Evolutionary conservation across 768 basidiomycete species (phyloP), one percentile per base, ranked within the genome.

Genomic region (Lentinula sp.): DNA sequence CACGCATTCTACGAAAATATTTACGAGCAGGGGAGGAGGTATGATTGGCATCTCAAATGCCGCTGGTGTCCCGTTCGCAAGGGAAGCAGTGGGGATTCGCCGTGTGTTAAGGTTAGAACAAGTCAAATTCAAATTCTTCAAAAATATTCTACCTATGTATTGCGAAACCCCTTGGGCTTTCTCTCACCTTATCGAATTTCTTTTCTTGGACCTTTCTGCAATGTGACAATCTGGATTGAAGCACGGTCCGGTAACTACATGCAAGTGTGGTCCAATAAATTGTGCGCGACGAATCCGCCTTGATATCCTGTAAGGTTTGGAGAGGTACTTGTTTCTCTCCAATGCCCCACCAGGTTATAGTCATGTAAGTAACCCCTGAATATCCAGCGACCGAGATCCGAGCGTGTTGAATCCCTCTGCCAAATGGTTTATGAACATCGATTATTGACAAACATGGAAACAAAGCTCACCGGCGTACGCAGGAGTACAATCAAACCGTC

Each of bases 291-390:
- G 65, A 83, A 84, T 32, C 75, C 73, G 46, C 83, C 80, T 68
- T 80, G 80, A 56, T 74, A 76, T n/a, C 83, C 82, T n/a, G 75
- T 66, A 23, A 67, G 66, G 56, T 74, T 68, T 16, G 69, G 66
- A 28, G 69, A 67, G 0, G 78, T 83, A 43, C 70, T 69, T 21
- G 78, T 82, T 61, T 81, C 81, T 57, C 83, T 77, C 83, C 83
- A 83, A 21, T 80, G 74, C 39, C 83, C 83, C 40, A 81, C 80
- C 42, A 84, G 70, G 67, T 78, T 83, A 32, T 71, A 69, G 63
- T 74, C 75, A 56, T 84, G 75, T 49, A 84, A 61, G 65, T 84
- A 84, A 54, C 83, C 82, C 62, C 74, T 80, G 57, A 83, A 83
- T 56, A 84, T 66, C 80, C 77, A 84, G 32, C 69, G 75, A 10